Evolutionary conservation across 352 stramenopile species (phyloP).

Genomic region (Phytophthora megakarya): DNA sequence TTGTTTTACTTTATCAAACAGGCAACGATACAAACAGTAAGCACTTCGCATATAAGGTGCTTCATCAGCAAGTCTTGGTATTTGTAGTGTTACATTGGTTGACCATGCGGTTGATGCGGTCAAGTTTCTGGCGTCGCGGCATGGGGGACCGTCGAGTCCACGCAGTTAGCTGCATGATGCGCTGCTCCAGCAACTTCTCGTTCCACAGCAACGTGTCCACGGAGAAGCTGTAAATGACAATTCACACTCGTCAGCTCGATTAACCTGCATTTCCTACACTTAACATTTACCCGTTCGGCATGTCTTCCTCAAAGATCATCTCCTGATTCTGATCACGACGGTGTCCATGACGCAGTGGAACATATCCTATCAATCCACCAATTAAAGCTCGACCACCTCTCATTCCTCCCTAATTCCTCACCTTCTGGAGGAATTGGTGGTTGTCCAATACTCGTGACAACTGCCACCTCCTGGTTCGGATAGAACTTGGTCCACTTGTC

Average conservation of each 20-base stretch:
- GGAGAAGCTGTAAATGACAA: constrained; percentile 53
- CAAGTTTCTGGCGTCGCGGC: constrained; percentile 63
- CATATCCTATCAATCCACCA: constrained; percentile 47
- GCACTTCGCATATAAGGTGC: constrained; percentile 8
- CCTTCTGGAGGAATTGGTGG: constrained; percentile 59
- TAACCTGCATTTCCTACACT: not conserved
- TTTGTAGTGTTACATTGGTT: constrained; percentile 57
- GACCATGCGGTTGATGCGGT: constrained; percentile 71
- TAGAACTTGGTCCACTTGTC: constrained; percentile 67
- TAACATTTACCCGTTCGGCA: constrained; percentile 38
- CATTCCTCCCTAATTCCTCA: constrained; percentile 20
- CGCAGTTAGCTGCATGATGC: constrained; percentile 63
- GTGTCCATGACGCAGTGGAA: constrained; percentile 63
- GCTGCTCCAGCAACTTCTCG: constrained; percentile 66
- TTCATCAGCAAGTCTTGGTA: constrained; percentile 34
- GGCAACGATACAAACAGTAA: constrained; percentile 1
- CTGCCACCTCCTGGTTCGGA: constrained; percentile 51
- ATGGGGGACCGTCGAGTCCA: constrained; percentile 63
- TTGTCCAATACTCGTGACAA: constrained; percentile 61
- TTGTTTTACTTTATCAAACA: not conserved
- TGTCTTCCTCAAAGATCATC: constrained; percentile 26
- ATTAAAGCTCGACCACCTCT: constrained; percentile 4
- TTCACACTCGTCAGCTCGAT: not conserved
- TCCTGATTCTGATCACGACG: constrained; percentile 23
- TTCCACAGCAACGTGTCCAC: constrained; percentile 75